These are phyloP conservation scores for Saturnispora diversa DNA, from an alignment of 805 yeast species.

Conservation along the genomic window DNA sequence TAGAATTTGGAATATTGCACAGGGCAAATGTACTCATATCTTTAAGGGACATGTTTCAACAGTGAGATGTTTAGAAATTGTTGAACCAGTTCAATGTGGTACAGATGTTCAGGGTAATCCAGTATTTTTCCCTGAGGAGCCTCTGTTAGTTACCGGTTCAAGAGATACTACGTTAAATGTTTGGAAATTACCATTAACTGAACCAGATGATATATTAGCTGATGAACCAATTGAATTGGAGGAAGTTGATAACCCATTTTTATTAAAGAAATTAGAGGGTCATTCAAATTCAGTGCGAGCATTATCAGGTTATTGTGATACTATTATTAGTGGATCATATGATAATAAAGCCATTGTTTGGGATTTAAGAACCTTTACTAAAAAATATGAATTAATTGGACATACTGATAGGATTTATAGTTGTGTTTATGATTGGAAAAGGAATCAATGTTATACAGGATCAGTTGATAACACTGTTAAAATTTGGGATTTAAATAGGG, in stretches of 20 bases:
- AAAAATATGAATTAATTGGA: conserved; percentile 68
- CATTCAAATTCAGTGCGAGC: conserved; percentile 80
- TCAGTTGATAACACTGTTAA: conserved; percentile 83
- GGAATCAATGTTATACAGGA: conserved; percentile 81
- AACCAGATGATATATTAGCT: conserved; percentile 30
- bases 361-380: conserved; percentile 71
- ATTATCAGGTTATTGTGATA: conserved; percentile 76
- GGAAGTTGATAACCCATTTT: conserved; percentile 49
- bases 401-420: conserved; percentile 85
- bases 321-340: conserved; percentile 82
- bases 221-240: conserved; percentile 31
- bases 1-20: conserved; percentile 82
- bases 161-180: conserved; percentile 74
- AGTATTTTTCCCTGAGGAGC: conserved; percentile 49
- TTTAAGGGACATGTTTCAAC: conserved; percentile 91
- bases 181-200: conserved; percentile 62
- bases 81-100: conserved; percentile 60
- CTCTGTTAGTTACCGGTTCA: conserved; percentile 74
- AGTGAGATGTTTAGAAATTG: conserved; percentile 81
- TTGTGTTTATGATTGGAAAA: conserved; percentile 69
- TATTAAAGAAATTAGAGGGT: conserved; percentile 62
- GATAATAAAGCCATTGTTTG: conserved; percentile 88
- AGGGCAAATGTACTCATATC: conserved; percentile 83
- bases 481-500: conserved; percentile 82
- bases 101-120: conserved; percentile 51